These are phyloP conservation scores for Raphanus sativus DNA, from an alignment of 345 rosid species.

Conservation along the genomic window DNA sequence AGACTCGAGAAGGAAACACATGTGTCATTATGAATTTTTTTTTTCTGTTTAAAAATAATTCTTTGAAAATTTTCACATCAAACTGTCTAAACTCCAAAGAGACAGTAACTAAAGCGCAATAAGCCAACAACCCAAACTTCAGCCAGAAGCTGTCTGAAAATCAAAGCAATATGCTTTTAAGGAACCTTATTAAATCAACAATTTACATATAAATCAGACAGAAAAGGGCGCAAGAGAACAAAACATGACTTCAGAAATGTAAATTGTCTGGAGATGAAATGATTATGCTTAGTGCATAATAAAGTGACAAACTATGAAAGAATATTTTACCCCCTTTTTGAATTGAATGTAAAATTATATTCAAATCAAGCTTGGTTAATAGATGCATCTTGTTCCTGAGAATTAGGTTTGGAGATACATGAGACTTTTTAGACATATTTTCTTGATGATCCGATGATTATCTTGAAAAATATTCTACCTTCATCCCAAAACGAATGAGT, in stretches of 20 bases:
- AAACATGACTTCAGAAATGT: slow-evolving; percentile 35
- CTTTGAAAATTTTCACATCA: not conserved
- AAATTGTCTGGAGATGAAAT: slow-evolving; percentile 37
- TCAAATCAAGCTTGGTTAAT: not conserved
- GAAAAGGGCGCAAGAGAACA: slow-evolving; percentile 36
- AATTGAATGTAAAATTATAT: not conserved
- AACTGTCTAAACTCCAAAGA: slow-evolving; percentile 16
- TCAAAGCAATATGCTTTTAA: slow-evolving; percentile 38
- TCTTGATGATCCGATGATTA: not conserved
- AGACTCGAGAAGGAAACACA: not conserved
- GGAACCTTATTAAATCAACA: slow-evolving; percentile 21
- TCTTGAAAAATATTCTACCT: too few species aligned
- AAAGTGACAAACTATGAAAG: slow-evolving; percentile 20
- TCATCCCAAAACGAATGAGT: too few species aligned
- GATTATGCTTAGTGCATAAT: slow-evolving; percentile 34
- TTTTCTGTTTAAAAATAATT: not conserved
- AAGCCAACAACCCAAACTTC: slow-evolving; percentile 39
- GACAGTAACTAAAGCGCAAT: slow-evolving; percentile 33
- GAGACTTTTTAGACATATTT: not conserved
- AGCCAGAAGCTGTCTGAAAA: slow-evolving; percentile 41
- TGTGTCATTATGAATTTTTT: not conserved
- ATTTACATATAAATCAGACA: not conserved
- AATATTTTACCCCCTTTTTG: not conserved
- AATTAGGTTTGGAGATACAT: not conserved
- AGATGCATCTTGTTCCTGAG: too few species aligned